phyloP scores from a whole-genome alignment of 257 asterid genomes.

The Lithospermum erythrorhizon region DNA sequence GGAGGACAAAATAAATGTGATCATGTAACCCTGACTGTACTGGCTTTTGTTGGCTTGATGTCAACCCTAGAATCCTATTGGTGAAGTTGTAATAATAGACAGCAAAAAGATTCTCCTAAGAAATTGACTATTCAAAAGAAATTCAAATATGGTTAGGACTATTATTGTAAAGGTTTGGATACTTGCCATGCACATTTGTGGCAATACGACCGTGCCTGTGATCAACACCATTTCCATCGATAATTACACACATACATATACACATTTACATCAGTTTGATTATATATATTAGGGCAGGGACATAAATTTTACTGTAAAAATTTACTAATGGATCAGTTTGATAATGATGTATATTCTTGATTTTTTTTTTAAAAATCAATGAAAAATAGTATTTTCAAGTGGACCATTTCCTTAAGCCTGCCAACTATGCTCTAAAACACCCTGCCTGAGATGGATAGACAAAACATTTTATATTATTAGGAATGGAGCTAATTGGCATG shows the following conservation, averaged over 20 bases:
- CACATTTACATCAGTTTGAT: no score
- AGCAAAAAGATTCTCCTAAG: conserved; percentile 60
- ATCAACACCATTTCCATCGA: not conserved
- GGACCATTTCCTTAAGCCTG: no score
- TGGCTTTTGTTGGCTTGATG: conserved; percentile 20
- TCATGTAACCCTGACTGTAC: conserved; percentile 18
- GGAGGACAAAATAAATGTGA: conserved; percentile 12
- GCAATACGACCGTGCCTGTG: conserved; percentile 30
- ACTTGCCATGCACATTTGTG: conserved; percentile 52
- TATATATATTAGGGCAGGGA: no score
- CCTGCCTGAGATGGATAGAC: no score
- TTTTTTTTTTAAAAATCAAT: no score
- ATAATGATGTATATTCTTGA: no score
- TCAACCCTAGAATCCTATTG: conserved; percentile 33
- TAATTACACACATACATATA: not conserved
- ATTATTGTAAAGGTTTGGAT: conserved; percentile 22
- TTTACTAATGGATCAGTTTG: no score
- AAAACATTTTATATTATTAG: no score
- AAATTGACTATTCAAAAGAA: conserved; percentile 68
- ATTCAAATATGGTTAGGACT: conserved; percentile 39
- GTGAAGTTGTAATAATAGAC: conserved; percentile 25
- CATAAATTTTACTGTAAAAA: no score
- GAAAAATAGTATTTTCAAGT: no score
- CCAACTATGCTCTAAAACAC: no score
- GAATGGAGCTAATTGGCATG: no score